phyloP scores from a whole-genome alignment of 2,329 filamentous ascomycete genomes.

The Clarireedia homoeocarpa region DNA sequence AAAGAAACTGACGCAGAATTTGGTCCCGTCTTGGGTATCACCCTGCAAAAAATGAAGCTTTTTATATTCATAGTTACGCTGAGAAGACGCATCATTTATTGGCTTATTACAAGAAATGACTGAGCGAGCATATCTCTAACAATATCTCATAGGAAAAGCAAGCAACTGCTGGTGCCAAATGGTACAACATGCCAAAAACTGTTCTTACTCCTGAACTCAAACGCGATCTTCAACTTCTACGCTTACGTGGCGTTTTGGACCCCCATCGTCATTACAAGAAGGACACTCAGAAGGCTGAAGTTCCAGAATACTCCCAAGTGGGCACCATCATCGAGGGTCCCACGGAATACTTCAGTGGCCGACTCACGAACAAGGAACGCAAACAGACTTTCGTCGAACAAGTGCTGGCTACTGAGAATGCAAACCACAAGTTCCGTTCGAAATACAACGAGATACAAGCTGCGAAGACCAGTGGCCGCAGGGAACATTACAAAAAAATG shows the following conservation, averaged over 20 bases:
- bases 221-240: conserved; percentile 79
- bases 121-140: conserved; percentile 16
- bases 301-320: conserved; percentile 76
- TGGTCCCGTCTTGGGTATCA: conserved; percentile 73
- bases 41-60: conserved; percentile 59
- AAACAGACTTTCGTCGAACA: conserved; percentile 85
- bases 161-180: conserved; percentile 67
- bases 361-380: conserved; percentile 78
- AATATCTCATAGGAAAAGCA: conserved; percentile 31
- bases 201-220: conserved; percentile 78
- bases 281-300: conserved; percentile 55
- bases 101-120: conserved; percentile 9
- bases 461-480: conserved; percentile 80
- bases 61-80: conserved; percentile 63
- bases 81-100: conserved; percentile 32
- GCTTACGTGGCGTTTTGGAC: conserved; percentile 83
- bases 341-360: conserved; percentile 75
- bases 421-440: conserved; percentile 66
- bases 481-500: conserved; percentile 77
- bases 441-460: conserved; percentile 84
- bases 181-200: conserved; percentile 85
- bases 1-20: conserved; percentile 65
- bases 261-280: conserved; percentile 63
- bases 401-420: conserved; percentile 59
- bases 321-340: conserved; percentile 84